A percentile compares a stretch with the other conserved stretches of the same genome.
Evolutionary conservation across 768 basidiomycete species (phyloP).

Genomic region (Trametes cubensis): DNA sequence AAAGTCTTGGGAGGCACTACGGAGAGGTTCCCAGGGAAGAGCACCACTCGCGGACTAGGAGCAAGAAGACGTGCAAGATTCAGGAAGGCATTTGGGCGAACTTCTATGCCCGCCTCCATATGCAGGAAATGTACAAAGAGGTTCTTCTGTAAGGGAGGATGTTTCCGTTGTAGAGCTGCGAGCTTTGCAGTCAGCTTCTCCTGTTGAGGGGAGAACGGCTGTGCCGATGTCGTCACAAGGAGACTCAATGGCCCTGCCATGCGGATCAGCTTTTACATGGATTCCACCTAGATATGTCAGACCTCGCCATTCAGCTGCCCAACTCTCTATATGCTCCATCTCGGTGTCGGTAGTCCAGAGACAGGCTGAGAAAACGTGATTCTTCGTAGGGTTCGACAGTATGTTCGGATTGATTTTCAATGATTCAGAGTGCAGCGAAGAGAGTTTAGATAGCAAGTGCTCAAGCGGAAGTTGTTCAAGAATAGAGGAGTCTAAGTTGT

Average conservation of each 20-base stretch:
- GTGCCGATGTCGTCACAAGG: conserved; percentile 44
- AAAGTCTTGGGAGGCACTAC: conserved; percentile 30
- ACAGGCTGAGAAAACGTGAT: conserved; percentile 46
- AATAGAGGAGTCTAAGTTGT: conserved; percentile 1
- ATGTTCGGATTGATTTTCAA: conserved; percentile 26
- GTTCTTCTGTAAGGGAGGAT: conserved; percentile 20
- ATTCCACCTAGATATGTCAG: background rate
- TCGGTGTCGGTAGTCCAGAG: conserved; percentile 47
- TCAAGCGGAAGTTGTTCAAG: conserved; percentile 23
- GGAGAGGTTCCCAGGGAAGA: conserved; percentile 53
- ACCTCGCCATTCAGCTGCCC: conserved; percentile 51
- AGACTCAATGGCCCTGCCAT: conserved; percentile 52
- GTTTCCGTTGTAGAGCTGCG: conserved; percentile 15
- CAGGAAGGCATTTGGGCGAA: conserved; percentile 54
- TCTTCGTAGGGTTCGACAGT: conserved; percentile 17
- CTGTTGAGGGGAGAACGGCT: conserved; percentile 33
- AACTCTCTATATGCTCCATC: conserved; percentile 39
- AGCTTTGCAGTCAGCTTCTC: conserved; percentile 28
- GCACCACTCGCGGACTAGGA: conserved; percentile 46
- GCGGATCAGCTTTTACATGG: background rate
- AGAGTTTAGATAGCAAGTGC: conserved; percentile 32
- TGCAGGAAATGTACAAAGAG: conserved; percentile 54
- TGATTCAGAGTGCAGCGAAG: conserved; percentile 30
- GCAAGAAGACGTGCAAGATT: conserved; percentile 68
- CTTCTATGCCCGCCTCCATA: conserved; percentile 37